Percentiles rank a stretch among this genome's conserved stretches.
phyloP scores from a whole-genome alignment of 1,284 basidiomycete genomes.

The Heterobasidion annosum region DNA sequence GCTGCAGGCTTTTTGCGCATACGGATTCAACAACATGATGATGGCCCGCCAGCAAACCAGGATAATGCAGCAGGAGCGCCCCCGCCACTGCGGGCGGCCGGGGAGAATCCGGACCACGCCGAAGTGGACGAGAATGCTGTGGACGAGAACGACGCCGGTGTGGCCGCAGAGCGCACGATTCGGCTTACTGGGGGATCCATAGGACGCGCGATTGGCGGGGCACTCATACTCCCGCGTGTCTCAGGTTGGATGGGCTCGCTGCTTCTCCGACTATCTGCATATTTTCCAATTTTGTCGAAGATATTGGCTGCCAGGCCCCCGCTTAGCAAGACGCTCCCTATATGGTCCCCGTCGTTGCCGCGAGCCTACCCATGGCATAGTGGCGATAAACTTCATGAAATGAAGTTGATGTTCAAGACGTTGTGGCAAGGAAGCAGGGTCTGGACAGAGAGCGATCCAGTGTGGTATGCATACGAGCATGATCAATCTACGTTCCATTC shows the following conservation, averaged over 20 bases:
- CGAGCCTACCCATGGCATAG: conserved; percentile 10
- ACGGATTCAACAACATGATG: conserved; percentile 24
- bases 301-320: conserved; percentile 47
- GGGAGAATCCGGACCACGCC: not conserved
- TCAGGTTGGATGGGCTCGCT: conserved; percentile 54
- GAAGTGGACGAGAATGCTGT: conserved; percentile 12
- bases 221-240: conserved; percentile 55
- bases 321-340: not conserved
- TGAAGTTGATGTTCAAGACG: conserved; percentile 29
- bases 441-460: conserved; percentile 61
- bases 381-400: conserved; percentile 13
- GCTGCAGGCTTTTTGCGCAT: conserved; percentile 36
- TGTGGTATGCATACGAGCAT: conserved; percentile 39
- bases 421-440: conserved; percentile 46
- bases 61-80: conserved; percentile 1
- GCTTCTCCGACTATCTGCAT: conserved; percentile 42
- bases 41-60: conserved; percentile 2
- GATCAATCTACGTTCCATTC: no score
- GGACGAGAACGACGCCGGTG: conserved; percentile 20
- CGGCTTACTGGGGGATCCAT: conserved; percentile 47
- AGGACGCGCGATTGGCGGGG: conserved; percentile 56
- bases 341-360: conserved; percentile 10
- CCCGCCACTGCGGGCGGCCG: not conserved
- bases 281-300: conserved; percentile 34
- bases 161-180: conserved; percentile 46